Evolutionary conservation across 345 rosid species (phyloP).

Genomic region (Boechera divaricarpa): DNA sequence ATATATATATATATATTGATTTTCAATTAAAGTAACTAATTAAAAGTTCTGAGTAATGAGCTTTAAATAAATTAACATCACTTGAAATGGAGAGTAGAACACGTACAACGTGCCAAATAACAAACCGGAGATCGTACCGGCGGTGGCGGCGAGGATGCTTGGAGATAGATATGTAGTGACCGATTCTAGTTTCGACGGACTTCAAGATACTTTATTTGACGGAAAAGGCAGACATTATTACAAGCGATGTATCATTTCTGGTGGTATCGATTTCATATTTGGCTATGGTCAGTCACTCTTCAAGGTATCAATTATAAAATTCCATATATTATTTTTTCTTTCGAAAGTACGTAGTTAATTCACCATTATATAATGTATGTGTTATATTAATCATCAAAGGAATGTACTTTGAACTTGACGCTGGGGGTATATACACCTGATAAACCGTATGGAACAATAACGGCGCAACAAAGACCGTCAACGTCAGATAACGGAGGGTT

Average conservation of each 20-base stretch:
- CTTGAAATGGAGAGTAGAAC: background rate
- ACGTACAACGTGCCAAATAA: background rate
- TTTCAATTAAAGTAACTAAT: too few species aligned
- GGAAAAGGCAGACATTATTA: slow-evolving; percentile 22
- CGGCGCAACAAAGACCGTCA: background rate
- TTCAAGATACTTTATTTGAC: slow-evolving; percentile 26
- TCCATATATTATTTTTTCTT: too few species aligned
- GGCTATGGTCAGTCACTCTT: slow-evolving; percentile 23
- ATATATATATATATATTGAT: background rate
- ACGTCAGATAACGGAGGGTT: slow-evolving; percentile 7
- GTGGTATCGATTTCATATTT: slow-evolving; percentile 25
- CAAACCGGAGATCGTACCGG: background rate
- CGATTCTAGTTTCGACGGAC: slow-evolving; percentile 11
- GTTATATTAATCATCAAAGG: slow-evolving; percentile 1
- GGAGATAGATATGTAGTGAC: slow-evolving; percentile 11
- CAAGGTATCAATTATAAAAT: background rate
- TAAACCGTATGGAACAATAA: background rate
- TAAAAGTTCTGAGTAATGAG: too few species aligned
- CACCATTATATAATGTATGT: too few species aligned
- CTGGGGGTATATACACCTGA: background rate
- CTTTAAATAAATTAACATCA: too few species aligned
- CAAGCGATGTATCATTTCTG: slow-evolving; percentile 13
- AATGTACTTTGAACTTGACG: slow-evolving; percentile 35
- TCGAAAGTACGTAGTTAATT: background rate
- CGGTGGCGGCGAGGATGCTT: slow-evolving; percentile 24